Percentiles rank a stretch among this genome's conserved stretches.
phyloP scores from a whole-genome alignment of 1,139 yeast genomes.

The Entelexis paramagnoliae region DNA sequence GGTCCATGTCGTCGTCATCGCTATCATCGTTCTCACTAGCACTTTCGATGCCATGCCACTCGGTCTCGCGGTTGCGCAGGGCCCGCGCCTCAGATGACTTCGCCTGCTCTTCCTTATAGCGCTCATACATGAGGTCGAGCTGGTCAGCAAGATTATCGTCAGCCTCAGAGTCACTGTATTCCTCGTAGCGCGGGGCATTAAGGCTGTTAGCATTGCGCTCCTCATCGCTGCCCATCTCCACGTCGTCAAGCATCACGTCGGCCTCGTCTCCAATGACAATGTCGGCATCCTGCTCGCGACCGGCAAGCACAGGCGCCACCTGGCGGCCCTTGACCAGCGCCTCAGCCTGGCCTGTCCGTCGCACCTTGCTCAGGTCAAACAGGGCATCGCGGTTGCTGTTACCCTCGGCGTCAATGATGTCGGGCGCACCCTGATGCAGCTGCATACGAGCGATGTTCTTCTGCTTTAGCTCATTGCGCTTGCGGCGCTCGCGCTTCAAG shows the following conservation, averaged over 20 bases:
- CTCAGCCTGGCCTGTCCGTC: conserved; percentile 70
- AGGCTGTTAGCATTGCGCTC: conserved; percentile 39
- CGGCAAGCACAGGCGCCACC: conserved; percentile 54
- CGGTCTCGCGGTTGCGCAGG: conserved; percentile 69
- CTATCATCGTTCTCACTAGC: conserved; percentile 25
- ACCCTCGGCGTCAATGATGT: conserved; percentile 89
- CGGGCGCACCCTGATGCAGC: conserved; percentile 90
- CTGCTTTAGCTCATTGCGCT: conserved; percentile 70
- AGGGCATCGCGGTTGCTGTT: conserved; percentile 62
- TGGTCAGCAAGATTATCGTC: conserved; percentile 68
- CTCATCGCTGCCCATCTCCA: conserved; percentile 34
- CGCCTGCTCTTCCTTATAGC: conserved; percentile 61
- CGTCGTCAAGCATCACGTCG: conserved; percentile 25
- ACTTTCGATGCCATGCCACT: conserved; percentile 72
- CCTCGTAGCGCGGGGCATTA: conserved; percentile 31
- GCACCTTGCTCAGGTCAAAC: conserved; percentile 73
- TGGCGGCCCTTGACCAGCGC: conserved; percentile 65
- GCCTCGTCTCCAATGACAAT: conserved; percentile 29
- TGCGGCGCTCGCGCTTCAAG: conserved; percentile 69
- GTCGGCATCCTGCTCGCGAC: conserved; percentile 33
- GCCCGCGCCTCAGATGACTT: conserved; percentile 73
- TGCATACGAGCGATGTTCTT: conserved; percentile 87
- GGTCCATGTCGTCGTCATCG: conserved; percentile 54
- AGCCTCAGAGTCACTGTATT: conserved; percentile 41
- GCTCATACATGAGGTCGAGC: conserved; percentile 69